Evolutionary conservation across 768 basidiomycete genomes (phyloP).

Genomic region (Mrakia gelida): DNA sequence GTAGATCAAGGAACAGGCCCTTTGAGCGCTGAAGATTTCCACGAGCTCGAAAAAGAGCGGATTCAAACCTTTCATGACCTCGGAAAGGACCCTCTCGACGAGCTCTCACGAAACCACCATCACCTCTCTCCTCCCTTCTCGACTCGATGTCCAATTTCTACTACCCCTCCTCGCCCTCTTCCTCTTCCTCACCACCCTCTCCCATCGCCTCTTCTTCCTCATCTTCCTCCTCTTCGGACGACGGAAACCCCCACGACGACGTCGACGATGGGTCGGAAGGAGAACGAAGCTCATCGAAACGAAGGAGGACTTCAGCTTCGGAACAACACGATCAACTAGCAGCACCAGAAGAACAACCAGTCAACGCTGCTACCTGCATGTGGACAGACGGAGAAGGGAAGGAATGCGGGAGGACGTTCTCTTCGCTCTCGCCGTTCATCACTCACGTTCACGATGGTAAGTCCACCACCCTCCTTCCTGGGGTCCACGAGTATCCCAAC

Average conservation of each 20-base stretch:
- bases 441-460: conserved; percentile 77
- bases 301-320: neutral
- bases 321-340: neutral
- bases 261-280: neutral
- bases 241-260: too few species aligned
- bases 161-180: conserved; percentile 14
- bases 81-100: too few species aligned
- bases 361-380: conserved; percentile 51
- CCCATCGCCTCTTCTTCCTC: conserved; percentile 19
- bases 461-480: conserved; percentile 38
- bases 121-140: neutral
- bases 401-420: conserved; percentile 55
- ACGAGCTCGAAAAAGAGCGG: too few species aligned
- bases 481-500: too few species aligned
- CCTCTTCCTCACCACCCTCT: conserved; percentile 7
- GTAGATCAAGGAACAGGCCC: too few species aligned
- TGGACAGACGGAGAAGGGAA: conserved; percentile 55
- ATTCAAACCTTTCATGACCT: too few species aligned
- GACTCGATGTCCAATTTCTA: neutral
- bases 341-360: too few species aligned
- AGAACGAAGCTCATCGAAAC: neutral
- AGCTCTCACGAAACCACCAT: neutral
- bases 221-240: neutral
- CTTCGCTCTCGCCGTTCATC: conserved; percentile 50
- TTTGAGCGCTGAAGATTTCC: too few species aligned